phyloP scores from a whole-genome alignment of 345 rosid species.

The Citrus mangshanensis region DNA sequence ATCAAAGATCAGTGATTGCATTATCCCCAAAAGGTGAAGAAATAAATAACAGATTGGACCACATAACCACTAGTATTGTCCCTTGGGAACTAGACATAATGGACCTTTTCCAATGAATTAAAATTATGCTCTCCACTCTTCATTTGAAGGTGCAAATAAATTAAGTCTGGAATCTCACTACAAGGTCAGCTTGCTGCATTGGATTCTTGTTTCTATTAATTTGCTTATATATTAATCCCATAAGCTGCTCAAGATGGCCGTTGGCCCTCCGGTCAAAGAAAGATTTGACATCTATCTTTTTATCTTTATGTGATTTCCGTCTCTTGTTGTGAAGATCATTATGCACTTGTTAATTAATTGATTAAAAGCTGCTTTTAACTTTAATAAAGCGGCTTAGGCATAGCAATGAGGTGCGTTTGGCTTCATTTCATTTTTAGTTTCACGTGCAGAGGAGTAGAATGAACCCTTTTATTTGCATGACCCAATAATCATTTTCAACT shows the following conservation, averaged over 20 bases:
- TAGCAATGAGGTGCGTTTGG: neutral
- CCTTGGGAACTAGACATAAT: slow-evolving; percentile 35
- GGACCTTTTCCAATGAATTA: slow-evolving; percentile 22
- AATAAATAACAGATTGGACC: slow-evolving; percentile 14
- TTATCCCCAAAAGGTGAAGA: slow-evolving; percentile 2
- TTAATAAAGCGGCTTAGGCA: neutral
- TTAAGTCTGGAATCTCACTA: slow-evolving; percentile 3
- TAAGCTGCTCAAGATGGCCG: neutral
- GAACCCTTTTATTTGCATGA: neutral
- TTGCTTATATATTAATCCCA: neutral
- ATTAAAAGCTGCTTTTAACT: neutral
- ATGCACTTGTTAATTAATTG: neutral
- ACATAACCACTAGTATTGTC: slow-evolving; percentile 25
- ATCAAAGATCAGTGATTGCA: slow-evolving; percentile 20
- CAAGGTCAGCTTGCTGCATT: slow-evolving; percentile 14
- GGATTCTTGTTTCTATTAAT: neutral
- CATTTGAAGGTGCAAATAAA: slow-evolving; percentile 9
- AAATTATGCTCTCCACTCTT: slow-evolving; percentile 29
- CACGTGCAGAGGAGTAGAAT: neutral
- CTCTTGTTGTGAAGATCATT: neutral
- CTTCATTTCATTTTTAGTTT: neutral
- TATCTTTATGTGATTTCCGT: neutral
- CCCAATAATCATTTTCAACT: neutral
- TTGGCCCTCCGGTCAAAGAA: slow-evolving; percentile 6
- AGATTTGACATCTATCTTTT: slow-evolving; percentile 11